phyloP scores from a whole-genome alignment of 768 basidiomycete genomes.

The Pulveroboletus sp. region DNA sequence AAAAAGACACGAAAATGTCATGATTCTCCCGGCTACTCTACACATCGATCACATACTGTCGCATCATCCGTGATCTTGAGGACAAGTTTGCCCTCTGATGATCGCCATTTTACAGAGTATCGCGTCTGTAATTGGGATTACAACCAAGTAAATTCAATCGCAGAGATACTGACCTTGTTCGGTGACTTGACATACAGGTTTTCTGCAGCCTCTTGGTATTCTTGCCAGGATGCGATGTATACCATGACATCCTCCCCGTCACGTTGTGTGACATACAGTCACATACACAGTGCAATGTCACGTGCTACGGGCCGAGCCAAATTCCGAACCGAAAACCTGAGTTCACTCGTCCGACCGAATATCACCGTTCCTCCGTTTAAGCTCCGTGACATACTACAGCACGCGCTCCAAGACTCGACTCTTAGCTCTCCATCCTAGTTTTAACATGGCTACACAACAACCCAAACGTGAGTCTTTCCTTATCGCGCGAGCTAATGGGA shows the following conservation, averaged over 20 bases:
- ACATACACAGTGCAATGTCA: slow-evolving; percentile 10
- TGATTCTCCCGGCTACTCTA: not conserved
- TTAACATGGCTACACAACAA: slow-evolving; percentile 29
- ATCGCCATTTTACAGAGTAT: slow-evolving; percentile 90
- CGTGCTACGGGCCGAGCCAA: not conserved
- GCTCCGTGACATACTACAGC: not conserved
- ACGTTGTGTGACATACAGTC: slow-evolving; percentile 15
- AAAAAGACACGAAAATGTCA: not conserved
- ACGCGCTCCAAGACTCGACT: not conserved
- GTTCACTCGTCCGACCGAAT: not conserved
- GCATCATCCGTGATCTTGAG: slow-evolving; percentile 92
- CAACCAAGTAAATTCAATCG: not conserved
- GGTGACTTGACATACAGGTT: slow-evolving; percentile 80
- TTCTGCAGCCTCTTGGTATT: slow-evolving; percentile 88
- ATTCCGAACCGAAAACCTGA: not conserved
- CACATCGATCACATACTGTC: slow-evolving; percentile 55
- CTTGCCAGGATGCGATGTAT: slow-evolving; percentile 88
- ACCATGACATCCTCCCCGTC: slow-evolving; percentile 41
- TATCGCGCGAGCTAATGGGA: not conserved
- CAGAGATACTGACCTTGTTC: slow-evolving; percentile 51
- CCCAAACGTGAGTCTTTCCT: slow-evolving; percentile 28
- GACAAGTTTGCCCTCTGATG: slow-evolving; percentile 81
- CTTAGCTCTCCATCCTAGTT: not conserved
- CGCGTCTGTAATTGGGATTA: slow-evolving; percentile 59
- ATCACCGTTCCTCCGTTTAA: not conserved